A percentile compares a stretch with the other conserved stretches of the same genome.
phyloP scores from a whole-genome alignment of 495 filamentous ascomycete genomes.

The Arthonia radiata region DNA sequence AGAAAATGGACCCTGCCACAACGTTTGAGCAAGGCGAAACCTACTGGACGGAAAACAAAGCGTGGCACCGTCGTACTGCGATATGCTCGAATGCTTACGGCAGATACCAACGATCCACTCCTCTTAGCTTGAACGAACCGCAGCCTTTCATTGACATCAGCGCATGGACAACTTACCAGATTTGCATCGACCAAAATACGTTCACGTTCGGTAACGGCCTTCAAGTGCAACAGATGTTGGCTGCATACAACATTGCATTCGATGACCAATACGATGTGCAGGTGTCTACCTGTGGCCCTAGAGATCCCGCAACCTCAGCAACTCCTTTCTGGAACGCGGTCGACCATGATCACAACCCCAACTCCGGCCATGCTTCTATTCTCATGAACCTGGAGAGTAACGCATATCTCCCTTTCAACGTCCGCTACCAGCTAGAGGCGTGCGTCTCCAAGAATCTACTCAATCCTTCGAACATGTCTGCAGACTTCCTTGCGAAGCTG shows the following conservation, averaged over 20 bases:
- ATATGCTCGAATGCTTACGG: constrained; percentile 25
- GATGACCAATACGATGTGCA: too few species aligned
- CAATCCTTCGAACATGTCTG: constrained; percentile 48
- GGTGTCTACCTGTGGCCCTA: too few species aligned
- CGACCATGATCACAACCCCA: constrained; percentile 6
- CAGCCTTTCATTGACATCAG: constrained; percentile 48
- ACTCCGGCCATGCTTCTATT: constrained; percentile 9
- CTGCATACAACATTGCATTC: constrained; percentile 27
- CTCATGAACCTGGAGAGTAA: constrained; percentile 14
- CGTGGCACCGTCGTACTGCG: constrained; percentile 55
- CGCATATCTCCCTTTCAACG: constrained; percentile 32
- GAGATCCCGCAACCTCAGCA: constrained; percentile 3
- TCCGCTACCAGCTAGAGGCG: constrained; percentile 79
- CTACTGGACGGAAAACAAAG: constrained; percentile 38
- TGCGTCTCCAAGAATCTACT: constrained; percentile 63
- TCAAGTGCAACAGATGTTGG: constrained; percentile 9
- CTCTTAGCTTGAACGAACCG: constrained; percentile 29
- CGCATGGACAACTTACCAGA: constrained; percentile 42
- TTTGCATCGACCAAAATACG: constrained; percentile 24
- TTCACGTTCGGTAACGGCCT: constrained; percentile 16
- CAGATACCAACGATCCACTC: constrained; percentile 11
- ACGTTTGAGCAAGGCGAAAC: constrained; percentile 16
- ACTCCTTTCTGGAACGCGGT: neutral
- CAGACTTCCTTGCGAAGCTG: constrained; percentile 38
- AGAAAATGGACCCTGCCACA: constrained; percentile 21